Base-by-base conservation (phyloP, 2,329 filamentous ascomycete genomes). In the Incumbomyces delicatus region DNA sequence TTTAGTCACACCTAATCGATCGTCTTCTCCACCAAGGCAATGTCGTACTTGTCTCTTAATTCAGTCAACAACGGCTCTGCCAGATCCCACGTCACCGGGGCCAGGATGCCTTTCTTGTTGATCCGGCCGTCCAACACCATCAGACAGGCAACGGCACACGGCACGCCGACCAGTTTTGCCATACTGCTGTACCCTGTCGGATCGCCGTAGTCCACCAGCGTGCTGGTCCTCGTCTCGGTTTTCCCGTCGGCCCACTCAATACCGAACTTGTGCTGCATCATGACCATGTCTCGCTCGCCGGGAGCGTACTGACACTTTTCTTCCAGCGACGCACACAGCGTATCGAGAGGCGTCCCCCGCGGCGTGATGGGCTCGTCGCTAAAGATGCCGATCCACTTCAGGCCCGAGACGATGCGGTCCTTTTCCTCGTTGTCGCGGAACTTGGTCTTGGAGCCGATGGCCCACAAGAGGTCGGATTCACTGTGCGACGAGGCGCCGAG, bases 251-350 rank as follows among this genome's bases (percentile, higher is more conserved):
- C 81, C 68, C 83, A 73, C 74, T 92, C 85, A 56, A 94, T 86
- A 63, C 81, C 81, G 64, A 94, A 94, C 70, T 66, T 69, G 60
- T 72, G 70, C 58, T 72, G 70, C 31, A 73, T 61, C 69, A 85
- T 78, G 54, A 92, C 85, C 55, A 94, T 72, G 66, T 94, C 88
- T 50, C 88, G 82, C 78, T 95, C 87, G 51, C 77, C 83, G 58
- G 83, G 73, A 61, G 78, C 83, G 66, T 83, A 95, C 67, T 85
- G 78, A 86, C 94, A 94, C 80, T 94, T 94, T 74, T 85, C 71
- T 74, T 94, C 87, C 27, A 95, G 77, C 2, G 81, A 85, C 29
- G 86, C 87, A 70, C 88, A 95, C 33, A 95, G 79, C n/a, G 85
- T 90, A 66, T 95, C 89, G 18, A 95, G 77, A 3, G 87, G 84